Evolutionary conservation across 306 rosid species (phyloP).

Genomic region (Neltuma alba): DNA sequence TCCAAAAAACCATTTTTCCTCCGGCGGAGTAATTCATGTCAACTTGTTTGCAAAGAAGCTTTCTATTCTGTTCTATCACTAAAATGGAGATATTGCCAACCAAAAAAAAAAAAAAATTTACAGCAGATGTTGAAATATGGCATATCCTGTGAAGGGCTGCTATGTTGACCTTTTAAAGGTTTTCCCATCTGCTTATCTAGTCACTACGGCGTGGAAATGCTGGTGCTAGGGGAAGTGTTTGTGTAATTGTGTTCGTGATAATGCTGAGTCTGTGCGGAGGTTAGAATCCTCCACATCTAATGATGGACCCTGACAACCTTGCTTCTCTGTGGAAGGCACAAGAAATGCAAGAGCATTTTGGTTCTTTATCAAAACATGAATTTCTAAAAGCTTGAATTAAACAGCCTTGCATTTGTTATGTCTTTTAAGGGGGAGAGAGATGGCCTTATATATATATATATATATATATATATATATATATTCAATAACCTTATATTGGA

Average conservation of each 20-base stretch:
- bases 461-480: too few relatives aligned
- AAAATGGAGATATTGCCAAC: neutral
- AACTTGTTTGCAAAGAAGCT: too few relatives aligned
- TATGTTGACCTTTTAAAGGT: neutral
- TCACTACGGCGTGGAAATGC: neutral
- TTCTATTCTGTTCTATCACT: neutral
- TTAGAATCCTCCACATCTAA: neutral
- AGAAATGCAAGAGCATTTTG: neutral
- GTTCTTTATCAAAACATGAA: neutral
- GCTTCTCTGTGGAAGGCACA: neutral
- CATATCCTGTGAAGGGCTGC: neutral
- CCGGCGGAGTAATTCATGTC: neutral
- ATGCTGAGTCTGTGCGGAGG: neutral
- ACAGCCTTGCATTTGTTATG: neutral
- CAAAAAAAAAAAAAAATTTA: neutral
- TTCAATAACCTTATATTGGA: neutral
- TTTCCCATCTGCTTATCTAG: neutral
- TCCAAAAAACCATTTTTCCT: neutral
- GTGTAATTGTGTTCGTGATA: too few relatives aligned
- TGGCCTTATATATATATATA: too few relatives aligned
- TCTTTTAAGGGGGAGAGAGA: neutral
- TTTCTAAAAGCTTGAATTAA: neutral
- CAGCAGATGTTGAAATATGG: neutral
- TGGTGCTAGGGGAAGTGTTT: neutral
- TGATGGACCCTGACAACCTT: neutral